Conservation (phyloP, 768 basidiomycete species). For the Tulasnella sp. region DNA sequence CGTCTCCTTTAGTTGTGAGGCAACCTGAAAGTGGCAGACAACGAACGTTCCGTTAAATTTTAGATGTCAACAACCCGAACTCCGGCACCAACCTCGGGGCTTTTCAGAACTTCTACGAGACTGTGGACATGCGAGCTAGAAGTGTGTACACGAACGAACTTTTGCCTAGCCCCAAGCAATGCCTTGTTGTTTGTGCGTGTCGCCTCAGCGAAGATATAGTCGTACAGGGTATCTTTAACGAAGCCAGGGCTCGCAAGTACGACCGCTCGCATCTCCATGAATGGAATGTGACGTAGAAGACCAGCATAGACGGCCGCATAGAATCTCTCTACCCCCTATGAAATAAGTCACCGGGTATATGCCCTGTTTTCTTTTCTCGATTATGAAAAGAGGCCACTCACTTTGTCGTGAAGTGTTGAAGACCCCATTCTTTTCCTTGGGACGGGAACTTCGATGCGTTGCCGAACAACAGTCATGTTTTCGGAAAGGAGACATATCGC, state of each 20-base stretch:
- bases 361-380: too few relatives aligned
- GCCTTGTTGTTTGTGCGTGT: conserved; percentile 68
- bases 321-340: conserved; percentile 62
- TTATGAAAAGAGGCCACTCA: conserved; percentile 20
- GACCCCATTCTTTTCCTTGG: conserved; percentile 83
- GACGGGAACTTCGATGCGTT: conserved; percentile 78
- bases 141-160: conserved; percentile 83
- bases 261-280: conserved; percentile 69
- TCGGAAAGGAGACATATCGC: conserved; percentile 91
- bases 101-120: conserved; percentile 84
- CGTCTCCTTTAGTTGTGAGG: conserved; percentile 74
- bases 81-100: conserved; percentile 69
- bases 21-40: conserved; percentile 37
- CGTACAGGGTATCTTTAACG: conserved; percentile 79
- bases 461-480: conserved; percentile 90
- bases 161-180: conserved; percentile 66
- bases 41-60: conserved; percentile 18
- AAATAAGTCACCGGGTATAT: neutral
- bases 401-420: conserved; percentile 80
- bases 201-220: conserved; percentile 76
- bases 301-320: conserved; percentile 76
- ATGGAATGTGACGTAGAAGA: conserved; percentile 86
- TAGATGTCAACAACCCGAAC: neutral
- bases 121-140: conserved; percentile 94
- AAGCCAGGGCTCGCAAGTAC: conserved; percentile 97